Conservation (phyloP, 768 basidiomycete species). For the Mycena capillaripes region DNA sequence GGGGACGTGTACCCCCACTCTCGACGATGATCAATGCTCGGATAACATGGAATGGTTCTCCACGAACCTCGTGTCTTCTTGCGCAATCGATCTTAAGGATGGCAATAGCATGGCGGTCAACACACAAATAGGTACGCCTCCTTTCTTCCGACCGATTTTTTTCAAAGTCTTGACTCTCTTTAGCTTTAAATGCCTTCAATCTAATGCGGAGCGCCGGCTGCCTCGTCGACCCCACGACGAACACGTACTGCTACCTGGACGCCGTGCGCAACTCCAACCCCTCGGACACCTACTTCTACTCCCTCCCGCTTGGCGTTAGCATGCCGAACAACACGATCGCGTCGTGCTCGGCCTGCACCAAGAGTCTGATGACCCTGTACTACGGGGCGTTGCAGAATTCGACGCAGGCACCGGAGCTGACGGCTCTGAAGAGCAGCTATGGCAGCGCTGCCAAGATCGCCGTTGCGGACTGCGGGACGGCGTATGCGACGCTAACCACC, state of each 20-base stretch:
- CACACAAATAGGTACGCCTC: conserved; percentile 67
- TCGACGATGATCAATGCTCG: conserved; percentile 64
- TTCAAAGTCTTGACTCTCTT: conserved; percentile 2
- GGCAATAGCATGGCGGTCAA: conserved; percentile 65
- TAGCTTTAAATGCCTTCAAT: conserved; percentile 74
- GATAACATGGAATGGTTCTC: conserved; percentile 79
- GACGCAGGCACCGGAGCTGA: conserved; percentile 40
- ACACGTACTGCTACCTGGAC: conserved; percentile 81
- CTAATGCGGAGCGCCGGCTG: conserved; percentile 77
- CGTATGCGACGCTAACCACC: conserved; percentile 54
- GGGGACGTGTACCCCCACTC: conserved; percentile 83
- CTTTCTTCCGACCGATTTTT: neutral
- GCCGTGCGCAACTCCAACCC: conserved; percentile 71
- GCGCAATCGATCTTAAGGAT: conserved; percentile 67
- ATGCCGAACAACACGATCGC: conserved; percentile 65
- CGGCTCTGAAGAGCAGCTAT: conserved; percentile 64
- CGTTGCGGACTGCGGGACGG: conserved; percentile 63
- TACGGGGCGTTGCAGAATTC: conserved; percentile 55
- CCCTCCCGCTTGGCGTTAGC: conserved; percentile 69
- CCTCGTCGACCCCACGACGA: conserved; percentile 65
- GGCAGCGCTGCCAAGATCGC: conserved; percentile 59
- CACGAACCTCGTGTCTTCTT: conserved; percentile 60
- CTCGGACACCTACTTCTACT: conserved; percentile 81
- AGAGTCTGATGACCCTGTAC: conserved; percentile 70
- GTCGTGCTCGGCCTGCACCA: conserved; percentile 76